Evolutionary conservation across 208 protist species (phyloP).

Genomic region (Crithidia expoeki): DNA sequence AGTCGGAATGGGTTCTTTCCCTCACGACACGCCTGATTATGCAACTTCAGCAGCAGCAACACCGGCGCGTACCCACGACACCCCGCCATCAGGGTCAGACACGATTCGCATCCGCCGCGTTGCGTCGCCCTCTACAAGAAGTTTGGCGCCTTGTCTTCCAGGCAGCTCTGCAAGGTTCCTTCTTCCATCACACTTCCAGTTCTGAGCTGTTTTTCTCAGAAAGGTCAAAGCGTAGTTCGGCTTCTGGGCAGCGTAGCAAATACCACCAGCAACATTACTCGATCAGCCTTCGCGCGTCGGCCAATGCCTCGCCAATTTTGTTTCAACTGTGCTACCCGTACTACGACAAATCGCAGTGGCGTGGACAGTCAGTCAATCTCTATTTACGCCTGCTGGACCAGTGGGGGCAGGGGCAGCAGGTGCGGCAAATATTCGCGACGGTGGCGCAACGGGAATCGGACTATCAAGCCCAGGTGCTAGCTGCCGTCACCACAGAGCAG

Average conservation of each 20-base stretch:
- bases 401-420: slow-evolving; percentile 46
- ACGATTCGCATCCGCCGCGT: not conserved
- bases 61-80: no score
- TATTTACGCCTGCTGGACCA: slow-evolving; percentile 57
- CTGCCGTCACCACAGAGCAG: slow-evolving; percentile 10
- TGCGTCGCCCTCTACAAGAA: slow-evolving; percentile 10
- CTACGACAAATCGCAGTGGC: slow-evolving; percentile 42
- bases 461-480: slow-evolving; percentile 21
- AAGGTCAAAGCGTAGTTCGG: no score
- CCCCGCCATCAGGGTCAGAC: not conserved
- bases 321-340: slow-evolving; percentile 26
- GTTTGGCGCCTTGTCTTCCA: slow-evolving; percentile 19
- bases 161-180: slow-evolving; percentile 15
- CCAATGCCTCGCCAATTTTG: slow-evolving; percentile 11
- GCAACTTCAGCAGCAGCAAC: not conserved
- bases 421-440: slow-evolving; percentile 49
- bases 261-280: no score
- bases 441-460: slow-evolving; percentile 36
- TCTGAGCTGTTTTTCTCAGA: no score
- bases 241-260: no score
- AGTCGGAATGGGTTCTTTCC: not conserved
- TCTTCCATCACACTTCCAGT: no score
- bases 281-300: not conserved
- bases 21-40: slow-evolving; percentile 1
- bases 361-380: slow-evolving; percentile 43